Evolutionary conservation across 2,329 filamentous ascomycete genomes (phyloP).

Genomic region (Diaporthe eres): DNA sequence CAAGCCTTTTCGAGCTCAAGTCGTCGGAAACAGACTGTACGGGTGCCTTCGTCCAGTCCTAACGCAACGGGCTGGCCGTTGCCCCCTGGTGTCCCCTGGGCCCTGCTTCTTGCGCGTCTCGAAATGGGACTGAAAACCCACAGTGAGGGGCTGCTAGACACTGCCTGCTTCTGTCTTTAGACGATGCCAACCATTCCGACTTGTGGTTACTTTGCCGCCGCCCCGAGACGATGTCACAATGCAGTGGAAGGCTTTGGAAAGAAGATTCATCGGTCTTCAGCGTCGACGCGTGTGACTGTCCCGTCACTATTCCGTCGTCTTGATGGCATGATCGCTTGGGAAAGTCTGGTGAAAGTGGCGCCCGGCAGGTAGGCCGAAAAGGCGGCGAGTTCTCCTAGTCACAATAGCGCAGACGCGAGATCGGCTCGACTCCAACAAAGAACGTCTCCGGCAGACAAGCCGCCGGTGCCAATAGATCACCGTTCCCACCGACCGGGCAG

Average conservation of each 20-base stretch:
- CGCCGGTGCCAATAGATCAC: slow-evolving; percentile 27
- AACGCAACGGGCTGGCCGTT: slow-evolving; percentile 34
- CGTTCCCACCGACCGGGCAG: slow-evolving; percentile 22
- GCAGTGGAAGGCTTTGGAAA: background rate
- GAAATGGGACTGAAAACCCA: slow-evolving; percentile 33
- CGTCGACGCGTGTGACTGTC: background rate
- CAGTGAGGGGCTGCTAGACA: slow-evolving; percentile 38
- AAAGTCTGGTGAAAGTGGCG: slow-evolving; percentile 1
- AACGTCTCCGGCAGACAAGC: slow-evolving; percentile 22
- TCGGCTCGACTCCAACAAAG: slow-evolving; percentile 29
- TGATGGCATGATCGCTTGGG: slow-evolving; percentile 22
- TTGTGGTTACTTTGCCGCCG: slow-evolving; percentile 7
- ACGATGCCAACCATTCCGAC: background rate
- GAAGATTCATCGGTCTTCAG: background rate
- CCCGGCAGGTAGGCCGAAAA: slow-evolving; percentile 25
- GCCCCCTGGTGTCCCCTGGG: slow-evolving; percentile 34
- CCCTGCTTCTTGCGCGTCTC: slow-evolving; percentile 40
- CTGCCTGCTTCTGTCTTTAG: slow-evolving; percentile 35
- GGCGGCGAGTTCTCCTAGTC: slow-evolving; percentile 19
- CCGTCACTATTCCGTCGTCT: slow-evolving; percentile 33
- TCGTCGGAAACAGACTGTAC: slow-evolving; percentile 26
- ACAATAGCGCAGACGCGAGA: slow-evolving; percentile 30
- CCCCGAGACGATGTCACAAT: slow-evolving; percentile 6
- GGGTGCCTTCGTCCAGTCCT: slow-evolving; percentile 15
- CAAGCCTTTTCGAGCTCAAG: slow-evolving; percentile 34